phyloP scores from a whole-genome alignment of 257 asterid species.

The Salvia miltiorrhiza region DNA sequence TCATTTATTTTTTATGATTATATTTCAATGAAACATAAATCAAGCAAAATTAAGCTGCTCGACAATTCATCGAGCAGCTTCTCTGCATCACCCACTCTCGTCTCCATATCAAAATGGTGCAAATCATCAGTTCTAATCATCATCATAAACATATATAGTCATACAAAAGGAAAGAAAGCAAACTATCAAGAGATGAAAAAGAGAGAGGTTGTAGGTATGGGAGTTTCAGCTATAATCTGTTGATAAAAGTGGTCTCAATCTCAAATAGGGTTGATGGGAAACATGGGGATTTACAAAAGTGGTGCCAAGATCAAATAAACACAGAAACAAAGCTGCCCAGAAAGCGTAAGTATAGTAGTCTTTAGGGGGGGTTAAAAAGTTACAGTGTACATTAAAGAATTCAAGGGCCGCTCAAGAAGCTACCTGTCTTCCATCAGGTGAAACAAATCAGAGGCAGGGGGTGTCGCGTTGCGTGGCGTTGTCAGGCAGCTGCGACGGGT shows the following conservation, averaged over 20 bases:
- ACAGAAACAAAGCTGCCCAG: conserved; percentile 6
- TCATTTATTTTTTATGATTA: too few species aligned
- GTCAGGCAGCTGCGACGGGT: conserved; percentile 34
- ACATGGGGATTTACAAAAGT: conserved; percentile 23
- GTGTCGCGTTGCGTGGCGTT: not conserved
- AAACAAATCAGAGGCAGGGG: not conserved
- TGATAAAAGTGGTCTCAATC: conserved; percentile 7
- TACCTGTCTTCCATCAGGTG: conserved; percentile 39
- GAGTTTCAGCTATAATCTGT: conserved; percentile 1
- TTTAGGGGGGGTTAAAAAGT: conserved; percentile 45
- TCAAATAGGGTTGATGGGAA: conserved; percentile 8
- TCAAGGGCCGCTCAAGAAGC: conserved; percentile 38
- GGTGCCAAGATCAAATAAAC: conserved; percentile 7
- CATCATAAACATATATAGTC: too few species aligned
- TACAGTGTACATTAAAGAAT: conserved; percentile 51
- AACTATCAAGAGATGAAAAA: not conserved
- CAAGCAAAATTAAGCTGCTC: conserved; percentile 50
- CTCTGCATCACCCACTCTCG: conserved; percentile 54
- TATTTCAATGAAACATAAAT: conserved; percentile 82
- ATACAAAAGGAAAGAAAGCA: not conserved
- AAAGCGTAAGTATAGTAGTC: conserved; percentile 22
- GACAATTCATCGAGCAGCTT: conserved; percentile 76
- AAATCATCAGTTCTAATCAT: too few species aligned
- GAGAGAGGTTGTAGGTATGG: not conserved
- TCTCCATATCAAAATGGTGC: conserved; percentile 72